Evolutionary conservation across 148 eudicot genomes (phyloP), one percentile per base, ranked within the genome.

Genomic region (Diospyros kaki): DNA sequence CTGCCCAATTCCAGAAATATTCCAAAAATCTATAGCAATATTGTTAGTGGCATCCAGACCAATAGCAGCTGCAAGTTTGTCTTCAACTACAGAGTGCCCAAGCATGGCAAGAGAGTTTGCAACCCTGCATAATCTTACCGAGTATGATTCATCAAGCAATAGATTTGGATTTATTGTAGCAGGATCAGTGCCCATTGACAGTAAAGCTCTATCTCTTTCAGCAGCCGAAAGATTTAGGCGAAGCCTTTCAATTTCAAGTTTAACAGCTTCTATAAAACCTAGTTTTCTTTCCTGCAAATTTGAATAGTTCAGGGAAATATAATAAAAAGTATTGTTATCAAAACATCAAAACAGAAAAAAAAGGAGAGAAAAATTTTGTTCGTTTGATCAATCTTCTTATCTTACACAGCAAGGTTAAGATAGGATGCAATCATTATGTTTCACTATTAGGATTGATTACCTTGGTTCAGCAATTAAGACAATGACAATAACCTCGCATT

Each of bases 81-180:
- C 98, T 86, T 95, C 98, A 73, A 85, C 75, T 38, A 91, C 88
- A 79, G 87, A 85, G 56, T 92, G 98, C 77, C 92, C 98, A 82
- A 87, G 91, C 81, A 88, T 76, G 64, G 96, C 94, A 81, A 95
- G 91, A 76, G 76, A 78, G 78, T 84, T 87, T 67, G 93, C 90
- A 73, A 91, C 88, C 81, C 81, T 88, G 85, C 93, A 89, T 77
- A 95, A 79, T 75, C 85, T 84, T 74, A 84, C 78, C 75, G 77
- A 85, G 84, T 87, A 88, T 15, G 83, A 72, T 75, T 89, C 93
- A 79, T 95, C 97, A 76, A 92, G 91, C 78, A 95, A 80, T 55
- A 86, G 44, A 81, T 95, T 95, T 45, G 98, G 98, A 73, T 95
- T 95, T 78, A 92, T 77, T 64, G 92, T 85, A 71, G 98, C 98